These are phyloP conservation scores for Trichoderma gamsii DNA, from an alignment of 495 filamentous ascomycete species.

Conservation along the genomic window DNA sequence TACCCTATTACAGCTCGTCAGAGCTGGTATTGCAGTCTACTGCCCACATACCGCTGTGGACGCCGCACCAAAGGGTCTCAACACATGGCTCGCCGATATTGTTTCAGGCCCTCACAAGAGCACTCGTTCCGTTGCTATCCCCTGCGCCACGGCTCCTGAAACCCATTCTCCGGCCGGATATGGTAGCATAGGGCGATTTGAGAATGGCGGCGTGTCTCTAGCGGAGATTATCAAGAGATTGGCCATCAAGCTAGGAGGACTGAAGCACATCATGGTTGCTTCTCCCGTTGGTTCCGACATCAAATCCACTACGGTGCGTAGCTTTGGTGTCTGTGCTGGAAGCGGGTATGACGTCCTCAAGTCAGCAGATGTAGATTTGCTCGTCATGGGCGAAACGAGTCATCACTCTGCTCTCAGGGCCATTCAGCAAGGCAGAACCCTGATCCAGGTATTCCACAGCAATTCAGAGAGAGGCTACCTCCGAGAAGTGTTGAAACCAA, in stretches of 20 bases:
- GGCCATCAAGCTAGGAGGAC: conserved; percentile 30
- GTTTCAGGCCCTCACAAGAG: conserved; percentile 39
- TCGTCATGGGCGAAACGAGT: conserved; percentile 87
- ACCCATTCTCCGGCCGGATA: conserved; percentile 54
- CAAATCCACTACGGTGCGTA: conserved; percentile 42
- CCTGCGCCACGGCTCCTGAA: conserved; percentile 23
- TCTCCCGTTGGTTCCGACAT: conserved; percentile 23
- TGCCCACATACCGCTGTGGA: conserved; percentile 93
- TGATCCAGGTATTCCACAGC: conserved; percentile 81
- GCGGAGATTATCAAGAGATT: conserved; percentile 52
- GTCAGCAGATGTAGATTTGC: conserved; percentile 61
- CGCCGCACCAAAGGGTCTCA: conserved; percentile 77
- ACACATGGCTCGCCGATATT: conserved; percentile 92
- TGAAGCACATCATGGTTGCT: conserved; percentile 38
- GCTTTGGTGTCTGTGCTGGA: conserved; percentile 72
- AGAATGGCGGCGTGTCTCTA: conserved; percentile 51
- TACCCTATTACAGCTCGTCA: conserved; percentile 73
- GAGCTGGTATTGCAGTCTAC: conserved; percentile 90
- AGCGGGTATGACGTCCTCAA: conserved; percentile 71
- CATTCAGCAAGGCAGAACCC: conserved; percentile 78
- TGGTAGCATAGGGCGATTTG: conserved; percentile 66
- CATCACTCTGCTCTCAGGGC: conserved; percentile 86
- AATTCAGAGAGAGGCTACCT: conserved; percentile 86
- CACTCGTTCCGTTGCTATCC: conserved; percentile 33
- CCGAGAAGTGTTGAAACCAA: conserved; percentile 57